Percentiles rank a stretch among this genome's conserved stretches.
Evolutionary conservation across 306 rosid species (phyloP).

Genomic region (Pyrus bretschneideri): DNA sequence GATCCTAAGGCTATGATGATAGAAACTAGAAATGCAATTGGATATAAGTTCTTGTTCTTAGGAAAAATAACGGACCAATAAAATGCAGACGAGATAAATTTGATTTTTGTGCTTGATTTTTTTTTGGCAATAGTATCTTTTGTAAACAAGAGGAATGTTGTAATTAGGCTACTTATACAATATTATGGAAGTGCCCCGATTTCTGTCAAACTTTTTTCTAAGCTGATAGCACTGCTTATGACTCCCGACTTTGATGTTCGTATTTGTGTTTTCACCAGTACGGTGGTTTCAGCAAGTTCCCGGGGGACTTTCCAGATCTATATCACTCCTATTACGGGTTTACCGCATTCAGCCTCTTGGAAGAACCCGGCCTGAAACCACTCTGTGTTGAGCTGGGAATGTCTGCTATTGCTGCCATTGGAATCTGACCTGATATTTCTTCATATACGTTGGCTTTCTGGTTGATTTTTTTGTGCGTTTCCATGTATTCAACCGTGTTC

Average conservation of each 20-base stretch:
- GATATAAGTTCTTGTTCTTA: background rate
- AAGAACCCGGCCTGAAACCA: constrained; percentile 57
- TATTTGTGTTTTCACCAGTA: constrained; percentile 43
- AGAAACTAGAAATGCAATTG: background rate
- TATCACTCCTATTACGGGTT: constrained; percentile 82
- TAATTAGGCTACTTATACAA: background rate
- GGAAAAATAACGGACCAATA: background rate
- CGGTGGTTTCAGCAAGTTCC: constrained; percentile 90
- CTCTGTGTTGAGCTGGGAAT: constrained; percentile 68
- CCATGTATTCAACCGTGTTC: background rate
- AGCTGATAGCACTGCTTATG: constrained; percentile 1
- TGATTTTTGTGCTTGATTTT: background rate
- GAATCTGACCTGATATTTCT: constrained; percentile 21
- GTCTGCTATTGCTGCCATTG: constrained; percentile 37
- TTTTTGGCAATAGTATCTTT: background rate
- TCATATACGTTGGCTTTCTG: background rate
- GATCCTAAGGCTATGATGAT: background rate
- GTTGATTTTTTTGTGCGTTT: background rate
- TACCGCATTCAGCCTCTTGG: constrained; percentile 76
- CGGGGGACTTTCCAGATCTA: constrained; percentile 57
- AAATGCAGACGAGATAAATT: background rate
- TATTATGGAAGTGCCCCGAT: background rate
- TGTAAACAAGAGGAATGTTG: background rate
- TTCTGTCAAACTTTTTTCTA: background rate
- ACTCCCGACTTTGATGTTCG: constrained; percentile 14